Evolutionary conservation across 495 filamentous ascomycete genomes (phyloP).

Genomic region (Hyaloscypha variabilis): DNA sequence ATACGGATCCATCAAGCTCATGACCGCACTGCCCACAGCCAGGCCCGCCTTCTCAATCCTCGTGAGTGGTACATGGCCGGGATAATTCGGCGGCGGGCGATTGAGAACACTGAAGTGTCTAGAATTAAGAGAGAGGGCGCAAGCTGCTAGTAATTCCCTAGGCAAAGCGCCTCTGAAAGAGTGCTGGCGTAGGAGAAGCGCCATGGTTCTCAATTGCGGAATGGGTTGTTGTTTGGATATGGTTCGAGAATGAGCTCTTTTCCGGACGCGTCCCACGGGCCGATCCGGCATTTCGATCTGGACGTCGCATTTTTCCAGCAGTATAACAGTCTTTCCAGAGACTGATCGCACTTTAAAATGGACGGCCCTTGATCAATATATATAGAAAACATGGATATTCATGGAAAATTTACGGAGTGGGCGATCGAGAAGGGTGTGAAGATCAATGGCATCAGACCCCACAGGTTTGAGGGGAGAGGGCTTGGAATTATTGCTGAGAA

Average conservation of each 20-base stretch:
- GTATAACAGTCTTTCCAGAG: not conserved
- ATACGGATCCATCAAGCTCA: constrained; percentile 76
- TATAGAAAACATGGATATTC: constrained; percentile 25
- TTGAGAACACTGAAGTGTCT: constrained; percentile 73
- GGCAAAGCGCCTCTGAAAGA: constrained; percentile 21
- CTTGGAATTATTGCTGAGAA: constrained; percentile 73
- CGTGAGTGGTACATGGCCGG: constrained; percentile 89
- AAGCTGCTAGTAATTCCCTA: constrained; percentile 27
- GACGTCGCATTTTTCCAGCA: not conserved
- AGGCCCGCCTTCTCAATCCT: constrained; percentile 73
- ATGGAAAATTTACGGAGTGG: constrained; percentile 34
- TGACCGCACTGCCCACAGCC: constrained; percentile 80
- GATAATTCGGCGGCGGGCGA: constrained; percentile 83
- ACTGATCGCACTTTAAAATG: constrained; percentile 12
- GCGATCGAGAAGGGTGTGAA: constrained; percentile 26
- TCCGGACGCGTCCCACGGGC: not conserved
- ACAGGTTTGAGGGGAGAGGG: constrained; percentile 63
- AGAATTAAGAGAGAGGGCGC: constrained; percentile 22
- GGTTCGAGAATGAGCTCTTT: not conserved
- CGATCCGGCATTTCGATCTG: not conserved
- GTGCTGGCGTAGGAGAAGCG: constrained; percentile 23
- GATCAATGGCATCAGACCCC: constrained; percentile 33
- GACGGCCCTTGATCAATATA: not conserved
- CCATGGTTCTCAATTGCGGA: constrained; percentile 16
- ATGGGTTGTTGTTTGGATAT: not conserved